Evolutionary conservation across 352 stramenopile species (phyloP), one percentile per base, ranked within the genome.

Genomic region (Phytopythium cucurbitacearum): DNA sequence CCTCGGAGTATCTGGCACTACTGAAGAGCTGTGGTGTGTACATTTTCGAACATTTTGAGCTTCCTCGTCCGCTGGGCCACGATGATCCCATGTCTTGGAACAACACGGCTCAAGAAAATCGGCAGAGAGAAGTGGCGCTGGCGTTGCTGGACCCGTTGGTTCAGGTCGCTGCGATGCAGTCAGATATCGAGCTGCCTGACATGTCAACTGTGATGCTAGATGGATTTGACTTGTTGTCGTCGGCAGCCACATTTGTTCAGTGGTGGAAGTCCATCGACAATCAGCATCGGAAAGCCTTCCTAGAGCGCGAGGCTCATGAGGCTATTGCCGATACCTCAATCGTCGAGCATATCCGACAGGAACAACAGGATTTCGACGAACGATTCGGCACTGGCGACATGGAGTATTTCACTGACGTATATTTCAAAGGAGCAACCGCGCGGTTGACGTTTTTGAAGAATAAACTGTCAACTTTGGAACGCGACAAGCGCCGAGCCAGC

Each of bases 151-250:
- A 88, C 44, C 73, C 80, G 10, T 56, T 53, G 35, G 65, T 89
- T 51, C 77, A 91, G 48, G 53, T 87, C 10, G 76, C 73, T 48
- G 80, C 80, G 2, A 77, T 88, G 50, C 68, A 45, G 15, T 62
- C 74, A 28, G 68, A 82, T 7, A 64, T 91, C 38, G 76, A 82
- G 41, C 59, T 91, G 32, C 78, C 77, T 8, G 69, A 89, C 32
- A 34, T 85, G 0, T 68, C 62, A 15, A 58, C 63, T 4, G 67
- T 52, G 6, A 64, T 48, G 44, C 15, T 85, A 13, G 64, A 84
- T 7, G 60, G 70, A 36, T 69, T 69, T 10, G 76, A 86, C 46
- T 57, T 87, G 39, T 59, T 82, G 7, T 43, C 61, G n/a, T 50
- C 86, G 1, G 71, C 78, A 0, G 59, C 53, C 0, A 65, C 69